Conservation (phyloP, 768 basidiomycete genomes). For the Pleurotus platypus region DNA sequence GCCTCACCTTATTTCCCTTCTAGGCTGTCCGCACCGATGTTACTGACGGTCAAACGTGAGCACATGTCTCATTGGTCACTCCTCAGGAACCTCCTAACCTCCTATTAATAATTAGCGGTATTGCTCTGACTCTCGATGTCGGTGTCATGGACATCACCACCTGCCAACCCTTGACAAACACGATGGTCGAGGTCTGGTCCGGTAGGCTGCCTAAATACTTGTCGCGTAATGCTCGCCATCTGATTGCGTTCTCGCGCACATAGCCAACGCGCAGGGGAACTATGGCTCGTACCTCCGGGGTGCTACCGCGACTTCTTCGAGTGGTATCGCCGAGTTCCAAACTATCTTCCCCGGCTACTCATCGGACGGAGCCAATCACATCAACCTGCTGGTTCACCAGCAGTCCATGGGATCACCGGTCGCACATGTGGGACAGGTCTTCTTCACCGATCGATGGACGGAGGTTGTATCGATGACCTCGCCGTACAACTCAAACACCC, state of each 20-base stretch:
- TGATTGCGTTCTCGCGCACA: not conserved
- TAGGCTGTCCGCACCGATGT: conserved; percentile 23
- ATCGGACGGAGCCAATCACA: conserved; percentile 30
- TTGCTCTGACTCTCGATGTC: conserved; percentile 33
- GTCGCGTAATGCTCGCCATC: not conserved
- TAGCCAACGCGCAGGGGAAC: conserved; percentile 32
- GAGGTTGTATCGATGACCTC: conserved; percentile 22
- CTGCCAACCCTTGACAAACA: conserved; percentile 33
- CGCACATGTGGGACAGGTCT: conserved; percentile 33
- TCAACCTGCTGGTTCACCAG: conserved; percentile 30
- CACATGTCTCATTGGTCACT: not conserved
- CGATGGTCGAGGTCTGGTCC: conserved; percentile 36
- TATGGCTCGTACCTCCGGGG: conserved; percentile 35
- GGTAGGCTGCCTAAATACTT: conserved; percentile 12
- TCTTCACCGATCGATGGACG: conserved; percentile 35
- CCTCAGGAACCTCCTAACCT: too few species aligned
- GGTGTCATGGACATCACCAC: conserved; percentile 35
- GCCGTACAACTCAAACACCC: conserved; percentile 27
- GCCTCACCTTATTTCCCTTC: not conserved
- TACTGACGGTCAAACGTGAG: conserved; percentile 24
- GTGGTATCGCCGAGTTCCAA: conserved; percentile 35
- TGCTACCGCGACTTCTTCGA: conserved; percentile 24
- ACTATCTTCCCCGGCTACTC: conserved; percentile 34
- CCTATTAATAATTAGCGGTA: conserved; percentile 20
- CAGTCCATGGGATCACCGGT: conserved; percentile 22